These are phyloP conservation scores for Rosa multiflora DNA, from an alignment of 306 rosid species.

Conservation along the genomic window DNA sequence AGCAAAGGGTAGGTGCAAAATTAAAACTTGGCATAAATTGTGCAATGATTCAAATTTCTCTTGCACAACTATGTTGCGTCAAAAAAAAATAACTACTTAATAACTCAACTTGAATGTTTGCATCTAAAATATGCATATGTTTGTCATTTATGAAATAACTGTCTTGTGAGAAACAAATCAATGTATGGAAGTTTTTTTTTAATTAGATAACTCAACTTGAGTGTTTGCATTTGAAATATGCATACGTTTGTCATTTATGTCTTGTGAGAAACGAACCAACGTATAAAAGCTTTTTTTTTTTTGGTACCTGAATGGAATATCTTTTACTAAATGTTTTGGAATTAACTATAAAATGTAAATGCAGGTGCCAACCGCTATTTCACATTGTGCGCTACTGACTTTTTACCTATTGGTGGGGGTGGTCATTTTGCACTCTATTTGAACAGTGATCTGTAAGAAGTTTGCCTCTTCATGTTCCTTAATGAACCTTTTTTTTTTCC, in stretches of 20 bases:
- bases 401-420: conserved; percentile 88
- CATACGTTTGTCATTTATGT: not conserved
- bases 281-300: no score
- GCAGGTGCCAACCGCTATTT: conserved; percentile 85
- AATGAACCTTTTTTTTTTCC: not conserved
- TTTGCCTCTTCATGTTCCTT: not conserved
- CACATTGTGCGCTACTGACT: conserved; percentile 74
- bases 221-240: not conserved
- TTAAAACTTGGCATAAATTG: not conserved
- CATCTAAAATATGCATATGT: not conserved
- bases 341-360: conserved; percentile 10
- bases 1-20: conserved; percentile 8
- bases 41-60: not conserved
- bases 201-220: no score
- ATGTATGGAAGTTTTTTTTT: no score
- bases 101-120: not conserved
- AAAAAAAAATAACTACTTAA: not conserved
- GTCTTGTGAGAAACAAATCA: not conserved
- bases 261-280: not conserved
- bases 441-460: conserved; percentile 85
- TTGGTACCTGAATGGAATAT: not conserved
- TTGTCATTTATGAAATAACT: not conserved
- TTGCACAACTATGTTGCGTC: not conserved
- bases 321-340: conserved; percentile 11
- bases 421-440: conserved; percentile 84